phyloP scores from a whole-genome alignment of 495 filamentous ascomycete species.

The Hypoxylon cercidicola region DNA sequence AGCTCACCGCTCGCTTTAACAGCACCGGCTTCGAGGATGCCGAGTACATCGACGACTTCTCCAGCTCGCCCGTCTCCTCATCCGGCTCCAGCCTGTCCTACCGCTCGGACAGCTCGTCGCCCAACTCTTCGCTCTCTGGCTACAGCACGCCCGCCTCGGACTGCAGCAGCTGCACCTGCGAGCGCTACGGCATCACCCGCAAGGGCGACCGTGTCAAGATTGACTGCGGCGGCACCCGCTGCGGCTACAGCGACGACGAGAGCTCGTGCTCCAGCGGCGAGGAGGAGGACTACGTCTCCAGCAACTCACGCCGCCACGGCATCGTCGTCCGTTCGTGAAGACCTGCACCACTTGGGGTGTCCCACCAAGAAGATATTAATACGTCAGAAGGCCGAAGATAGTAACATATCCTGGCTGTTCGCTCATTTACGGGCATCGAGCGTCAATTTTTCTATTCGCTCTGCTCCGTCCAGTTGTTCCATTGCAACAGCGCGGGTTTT shows the following conservation, averaged over 20 bases:
- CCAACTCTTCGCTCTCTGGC: slow-evolving; percentile 77
- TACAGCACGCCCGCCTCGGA: slow-evolving; percentile 67
- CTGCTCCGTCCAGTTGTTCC: slow-evolving; percentile 45
- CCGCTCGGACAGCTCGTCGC: slow-evolving; percentile 78
- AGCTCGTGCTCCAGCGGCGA: slow-evolving; percentile 57
- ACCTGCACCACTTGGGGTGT: slow-evolving; percentile 42
- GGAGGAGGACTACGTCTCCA: slow-evolving; percentile 71
- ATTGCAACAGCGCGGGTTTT: slow-evolving; percentile 45
- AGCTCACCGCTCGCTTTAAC: slow-evolving; percentile 78
- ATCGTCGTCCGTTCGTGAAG: slow-evolving; percentile 71
- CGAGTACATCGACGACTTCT: slow-evolving; percentile 66
- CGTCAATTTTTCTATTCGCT: slow-evolving; percentile 25
- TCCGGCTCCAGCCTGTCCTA: slow-evolving; percentile 78
- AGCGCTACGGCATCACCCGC: slow-evolving; percentile 96
- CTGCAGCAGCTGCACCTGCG: slow-evolving; percentile 77
- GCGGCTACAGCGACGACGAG: slow-evolving; percentile 76
- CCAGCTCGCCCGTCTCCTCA: slow-evolving; percentile 72
- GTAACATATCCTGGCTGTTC: slow-evolving; percentile 45
- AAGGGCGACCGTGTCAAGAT: slow-evolving; percentile 91
- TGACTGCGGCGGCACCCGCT: slow-evolving; percentile 88
- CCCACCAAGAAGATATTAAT: slow-evolving; percentile 39
- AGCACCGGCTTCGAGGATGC: slow-evolving; percentile 76
- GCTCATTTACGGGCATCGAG: slow-evolving; percentile 46
- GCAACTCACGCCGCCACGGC: slow-evolving; percentile 74
- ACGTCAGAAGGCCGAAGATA: slow-evolving; percentile 45